Evolutionary conservation across 345 rosid species (phyloP), one percentile per base, ranked within the genome.

Genomic region (Geranium brycei): DNA sequence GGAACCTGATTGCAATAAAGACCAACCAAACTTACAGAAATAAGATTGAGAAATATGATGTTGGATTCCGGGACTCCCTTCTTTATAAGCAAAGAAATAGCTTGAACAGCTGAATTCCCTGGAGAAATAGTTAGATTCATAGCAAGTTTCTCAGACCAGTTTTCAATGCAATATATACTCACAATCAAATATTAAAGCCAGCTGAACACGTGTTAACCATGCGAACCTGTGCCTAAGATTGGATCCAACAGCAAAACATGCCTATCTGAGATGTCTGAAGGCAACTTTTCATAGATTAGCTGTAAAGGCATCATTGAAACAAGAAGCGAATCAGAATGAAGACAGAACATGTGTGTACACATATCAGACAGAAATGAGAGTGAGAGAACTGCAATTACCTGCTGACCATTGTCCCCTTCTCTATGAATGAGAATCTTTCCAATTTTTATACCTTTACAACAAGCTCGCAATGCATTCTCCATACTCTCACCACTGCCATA

Each of bases 381-480:
- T 62, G 15, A 47, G 47, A 62, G 69, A 51, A 63, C 51, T 55
- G 60, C 62, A 63, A 58, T 59, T 60, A 93, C 99, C 77, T 93
- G 87, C 76, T 93, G 95, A 64, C 99, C 99, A 35, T 93, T 86
- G 82, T 93, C 97, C 3, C 97, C 97, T 84, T 90, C 99, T 68
- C 99, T 82, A 66, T 93, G 99, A 73, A 93, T 93, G 41, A 93
- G 87, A 64, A 93, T 90, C 79, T 90, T 93, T 71, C 97, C 99
- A 13, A 93, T 85, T 76, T 93, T 93, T 81, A 93, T 90, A 61
- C 96, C 97, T 78, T 93, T 93, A 77, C 97, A 93, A 70, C 99
- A 93, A 31, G 99, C 99, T 62, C 99, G 85, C 73, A 90, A 73
- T 59, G 99, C 99, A 72, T 93, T 93, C 75, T 93, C 97, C 99